These are phyloP conservation scores for Metschnikowia koreensis DNA, from an alignment of 805 yeast species.

Conservation along the genomic window DNA sequence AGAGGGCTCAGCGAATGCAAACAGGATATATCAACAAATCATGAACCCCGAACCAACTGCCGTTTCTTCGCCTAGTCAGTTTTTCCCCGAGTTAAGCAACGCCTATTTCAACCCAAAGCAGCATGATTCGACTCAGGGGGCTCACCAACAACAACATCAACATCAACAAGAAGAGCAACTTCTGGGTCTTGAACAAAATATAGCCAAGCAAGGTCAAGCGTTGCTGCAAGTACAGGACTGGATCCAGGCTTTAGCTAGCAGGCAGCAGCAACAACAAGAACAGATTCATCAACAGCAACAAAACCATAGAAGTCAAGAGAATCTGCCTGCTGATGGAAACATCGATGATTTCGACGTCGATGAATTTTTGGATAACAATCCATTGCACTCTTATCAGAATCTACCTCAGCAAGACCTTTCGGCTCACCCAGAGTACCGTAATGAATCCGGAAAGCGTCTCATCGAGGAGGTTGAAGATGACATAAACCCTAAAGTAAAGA, in stretches of 20 bases:
- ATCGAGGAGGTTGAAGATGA: conserved; percentile 14
- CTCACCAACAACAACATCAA: conserved; percentile 4
- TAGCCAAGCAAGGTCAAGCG: conserved; percentile 49
- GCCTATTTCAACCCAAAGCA: conserved; percentile 8
- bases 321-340: conserved; percentile 8
- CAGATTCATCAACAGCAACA: conserved; percentile 17
- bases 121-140: not conserved
- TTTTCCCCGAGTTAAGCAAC: conserved; percentile 32
- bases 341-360: conserved; percentile 34
- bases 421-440: not conserved
- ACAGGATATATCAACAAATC: conserved; percentile 32
- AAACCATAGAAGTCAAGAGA: conserved; percentile 7
- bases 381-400: conserved; percentile 5
- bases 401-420: not conserved
- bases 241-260: conserved; percentile 36
- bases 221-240: conserved; percentile 57
- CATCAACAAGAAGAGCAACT: conserved; percentile 11
- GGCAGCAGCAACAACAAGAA: conserved; percentile 20
- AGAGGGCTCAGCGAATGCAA: conserved; percentile 19
- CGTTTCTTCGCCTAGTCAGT: conserved; percentile 32
- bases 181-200: conserved; percentile 44
- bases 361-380: conserved; percentile 25
- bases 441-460: conserved; percentile 7
- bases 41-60: conserved; percentile 25
- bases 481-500: conserved; percentile 1